A percentile compares a stretch with the other conserved stretches of the same genome.
phyloP scores from a whole-genome alignment of 441 rosid genomes.

The California macrophylla region DNA sequence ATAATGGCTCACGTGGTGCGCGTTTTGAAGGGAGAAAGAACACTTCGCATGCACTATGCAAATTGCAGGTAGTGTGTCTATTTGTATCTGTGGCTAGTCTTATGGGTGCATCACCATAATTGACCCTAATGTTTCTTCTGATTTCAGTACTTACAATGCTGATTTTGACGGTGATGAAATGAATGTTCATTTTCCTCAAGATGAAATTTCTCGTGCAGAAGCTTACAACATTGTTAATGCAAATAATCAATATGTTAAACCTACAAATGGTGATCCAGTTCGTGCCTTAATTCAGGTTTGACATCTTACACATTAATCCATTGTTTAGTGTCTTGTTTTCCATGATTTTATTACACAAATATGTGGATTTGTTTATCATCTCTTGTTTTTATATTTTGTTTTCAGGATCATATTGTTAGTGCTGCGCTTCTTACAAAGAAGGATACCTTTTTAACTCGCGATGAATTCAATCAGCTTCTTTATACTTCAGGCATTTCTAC shows the following conservation, averaged over 20 bases:
- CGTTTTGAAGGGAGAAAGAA: constrained; percentile 86
- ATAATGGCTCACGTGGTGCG: constrained; percentile 97
- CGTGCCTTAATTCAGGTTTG: constrained; percentile 90
- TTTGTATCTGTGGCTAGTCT: neutral
- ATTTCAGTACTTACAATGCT: constrained; percentile 90
- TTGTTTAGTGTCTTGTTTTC: constrained; percentile 6
- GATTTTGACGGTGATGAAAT: constrained; percentile 99
- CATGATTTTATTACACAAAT: constrained; percentile 11
- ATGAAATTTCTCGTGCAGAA: constrained; percentile 97
- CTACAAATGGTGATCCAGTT: constrained; percentile 89
- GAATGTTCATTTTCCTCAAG: constrained; percentile 99
- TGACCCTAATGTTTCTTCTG: constrained; percentile 17
- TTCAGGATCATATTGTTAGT: constrained; percentile 89
- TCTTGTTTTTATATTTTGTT: constrained; percentile 17
- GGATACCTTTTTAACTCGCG: constrained; percentile 73
- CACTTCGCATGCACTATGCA: constrained; percentile 98
- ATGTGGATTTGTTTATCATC: constrained; percentile 10
- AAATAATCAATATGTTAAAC: constrained; percentile 89
- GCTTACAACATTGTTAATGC: constrained; percentile 99
- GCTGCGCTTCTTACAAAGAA: constrained; percentile 79
- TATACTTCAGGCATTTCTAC: constrained; percentile 68
- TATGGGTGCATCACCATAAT: neutral
- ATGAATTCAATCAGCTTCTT: constrained; percentile 74
- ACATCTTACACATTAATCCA: constrained; percentile 7
- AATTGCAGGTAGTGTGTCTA: constrained; percentile 69